These are phyloP conservation scores for Metarhizium rileyi DNA, from an alignment of 2,329 filamentous ascomycete genomes.

Conservation along the genomic window DNA sequence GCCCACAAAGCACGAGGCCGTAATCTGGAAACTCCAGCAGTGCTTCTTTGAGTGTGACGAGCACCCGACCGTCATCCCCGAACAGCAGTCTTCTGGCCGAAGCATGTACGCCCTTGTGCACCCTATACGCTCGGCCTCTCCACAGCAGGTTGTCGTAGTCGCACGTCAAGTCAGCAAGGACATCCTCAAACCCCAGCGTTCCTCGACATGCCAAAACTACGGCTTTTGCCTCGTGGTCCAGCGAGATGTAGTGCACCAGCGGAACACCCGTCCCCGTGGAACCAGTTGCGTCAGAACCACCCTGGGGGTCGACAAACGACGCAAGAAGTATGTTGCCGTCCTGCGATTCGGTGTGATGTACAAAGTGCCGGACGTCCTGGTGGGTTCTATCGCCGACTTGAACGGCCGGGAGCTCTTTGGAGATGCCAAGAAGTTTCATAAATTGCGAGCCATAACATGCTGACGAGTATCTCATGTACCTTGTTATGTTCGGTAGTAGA, in stretches of 20 bases:
- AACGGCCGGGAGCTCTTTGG: slow-evolving; percentile 35
- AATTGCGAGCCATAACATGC: slow-evolving; percentile 57
- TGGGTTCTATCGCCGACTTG: slow-evolving; percentile 40
- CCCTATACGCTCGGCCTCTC: slow-evolving; percentile 55
- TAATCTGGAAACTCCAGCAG: slow-evolving; percentile 59
- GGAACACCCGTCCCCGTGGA: slow-evolving; percentile 58
- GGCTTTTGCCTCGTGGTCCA: slow-evolving; percentile 62
- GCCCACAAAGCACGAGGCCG: slow-evolving; percentile 58
- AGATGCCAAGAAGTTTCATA: slow-evolving; percentile 52
- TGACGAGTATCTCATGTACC: slow-evolving; percentile 58
- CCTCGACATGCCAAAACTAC: slow-evolving; percentile 65
- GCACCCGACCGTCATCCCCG: slow-evolving; percentile 55
- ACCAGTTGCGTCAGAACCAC: slow-evolving; percentile 55
- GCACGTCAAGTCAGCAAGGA: slow-evolving; percentile 64
- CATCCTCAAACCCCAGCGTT: slow-evolving; percentile 64
- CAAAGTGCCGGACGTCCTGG: slow-evolving; percentile 53
- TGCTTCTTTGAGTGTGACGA: slow-evolving; percentile 55
- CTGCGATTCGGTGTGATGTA: slow-evolving; percentile 50
- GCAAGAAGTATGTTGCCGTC: slow-evolving; percentile 53
- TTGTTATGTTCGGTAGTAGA: slow-evolving; percentile 50
- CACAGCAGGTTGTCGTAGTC: slow-evolving; percentile 59
- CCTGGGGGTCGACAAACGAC: slow-evolving; percentile 60
- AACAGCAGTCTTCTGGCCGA: slow-evolving; percentile 59
- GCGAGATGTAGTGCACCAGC: slow-evolving; percentile 61
- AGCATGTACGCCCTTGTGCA: slow-evolving; percentile 66